Evolutionary conservation across 805 yeast genomes (phyloP).

Genomic region (Saccharomyces cerevisiae): DNA sequence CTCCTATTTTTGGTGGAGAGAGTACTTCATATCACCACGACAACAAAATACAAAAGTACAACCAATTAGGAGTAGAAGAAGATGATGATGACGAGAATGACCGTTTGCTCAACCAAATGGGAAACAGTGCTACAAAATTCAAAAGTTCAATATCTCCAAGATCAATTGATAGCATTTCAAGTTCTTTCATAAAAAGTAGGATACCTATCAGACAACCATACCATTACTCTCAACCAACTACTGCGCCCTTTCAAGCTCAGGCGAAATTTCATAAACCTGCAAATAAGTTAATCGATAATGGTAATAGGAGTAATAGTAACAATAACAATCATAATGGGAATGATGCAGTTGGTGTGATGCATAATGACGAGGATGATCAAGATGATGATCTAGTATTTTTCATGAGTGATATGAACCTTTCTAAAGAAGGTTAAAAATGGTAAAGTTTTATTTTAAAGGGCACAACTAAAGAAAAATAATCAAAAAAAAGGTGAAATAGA

Average conservation of each 20-base stretch:
- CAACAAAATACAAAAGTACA: neutral
- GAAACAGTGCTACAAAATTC: slow-evolving; percentile 1
- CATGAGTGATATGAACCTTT: slow-evolving; percentile 65
- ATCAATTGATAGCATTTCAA: slow-evolving; percentile 23
- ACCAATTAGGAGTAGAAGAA: slow-evolving; percentile 4
- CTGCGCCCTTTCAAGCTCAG: slow-evolving; percentile 27
- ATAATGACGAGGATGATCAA: slow-evolving; percentile 34
- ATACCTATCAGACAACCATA: slow-evolving; percentile 23
- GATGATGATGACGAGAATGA: slow-evolving; percentile 22
- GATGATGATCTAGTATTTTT: slow-evolving; percentile 62
- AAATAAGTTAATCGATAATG: slow-evolving; percentile 11
- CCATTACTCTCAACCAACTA: slow-evolving; percentile 27
- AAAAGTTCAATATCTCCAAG: slow-evolving; percentile 20
- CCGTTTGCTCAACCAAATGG: slow-evolving; percentile 9
- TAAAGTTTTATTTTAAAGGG: neutral
- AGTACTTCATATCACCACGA: slow-evolving; percentile 1
- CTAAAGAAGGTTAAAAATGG: slow-evolving; percentile 9
- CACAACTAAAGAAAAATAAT: neutral
- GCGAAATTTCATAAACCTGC: slow-evolving; percentile 28
- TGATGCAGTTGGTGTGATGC: neutral
- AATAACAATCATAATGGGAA: neutral
- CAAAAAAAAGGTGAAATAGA: neutral
- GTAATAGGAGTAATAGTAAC: neutral
- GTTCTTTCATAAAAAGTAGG: slow-evolving; percentile 19
- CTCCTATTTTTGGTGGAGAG: slow-evolving; percentile 6